Percentiles rank a stretch among this genome's conserved stretches.
These are phyloP conservation scores for Craterostigma plantagineum DNA, from an alignment of 257 asterid genomes.

Conservation along the genomic window DNA sequence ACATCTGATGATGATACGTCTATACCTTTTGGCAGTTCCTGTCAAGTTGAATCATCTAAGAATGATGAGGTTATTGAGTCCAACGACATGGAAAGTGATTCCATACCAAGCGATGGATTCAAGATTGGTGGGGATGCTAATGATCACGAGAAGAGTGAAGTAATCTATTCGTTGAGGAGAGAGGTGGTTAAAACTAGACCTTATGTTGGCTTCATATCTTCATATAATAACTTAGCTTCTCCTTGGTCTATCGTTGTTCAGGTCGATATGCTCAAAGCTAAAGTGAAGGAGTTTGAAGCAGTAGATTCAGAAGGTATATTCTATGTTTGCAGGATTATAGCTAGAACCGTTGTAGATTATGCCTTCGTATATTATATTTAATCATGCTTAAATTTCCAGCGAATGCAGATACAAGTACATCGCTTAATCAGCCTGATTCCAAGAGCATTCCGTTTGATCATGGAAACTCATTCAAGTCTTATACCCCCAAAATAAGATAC, in stretches of 20 bases:
- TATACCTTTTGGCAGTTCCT: slow-evolving; percentile 13
- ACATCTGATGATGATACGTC: slow-evolving; percentile 16
- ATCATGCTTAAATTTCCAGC: slow-evolving; percentile 14
- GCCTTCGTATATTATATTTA: slow-evolving; percentile 11
- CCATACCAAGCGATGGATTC: slow-evolving; percentile 18
- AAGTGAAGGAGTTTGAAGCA: slow-evolving; percentile 39
- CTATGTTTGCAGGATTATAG: slow-evolving; percentile 9
- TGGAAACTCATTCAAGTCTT: slow-evolving; percentile 35
- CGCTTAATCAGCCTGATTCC: slow-evolving; percentile 15
- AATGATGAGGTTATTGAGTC: slow-evolving; percentile 13
- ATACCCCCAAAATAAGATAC: slow-evolving; percentile 61
- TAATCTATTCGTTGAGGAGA: slow-evolving; percentile 29
- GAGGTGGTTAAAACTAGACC: slow-evolving; percentile 45
- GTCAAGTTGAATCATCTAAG: slow-evolving; percentile 8
- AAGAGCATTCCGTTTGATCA: slow-evolving; percentile 18
- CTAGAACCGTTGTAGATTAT: slow-evolving; percentile 6
- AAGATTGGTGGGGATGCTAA: slow-evolving; percentile 16
- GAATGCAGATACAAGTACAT: slow-evolving; percentile 15
- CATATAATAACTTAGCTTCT: slow-evolving; percentile 11
- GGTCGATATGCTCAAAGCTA: slow-evolving; percentile 48
- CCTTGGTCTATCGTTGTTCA: slow-evolving; percentile 17
- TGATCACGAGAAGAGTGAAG: slow-evolving; percentile 25
- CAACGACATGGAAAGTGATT: slow-evolving; percentile 16
- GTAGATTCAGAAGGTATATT: slow-evolving; percentile 29
- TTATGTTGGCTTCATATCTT: slow-evolving; percentile 4